phyloP scores from a whole-genome alignment of 768 basidiomycete genomes.

The Nidularia pulvinata region DNA sequence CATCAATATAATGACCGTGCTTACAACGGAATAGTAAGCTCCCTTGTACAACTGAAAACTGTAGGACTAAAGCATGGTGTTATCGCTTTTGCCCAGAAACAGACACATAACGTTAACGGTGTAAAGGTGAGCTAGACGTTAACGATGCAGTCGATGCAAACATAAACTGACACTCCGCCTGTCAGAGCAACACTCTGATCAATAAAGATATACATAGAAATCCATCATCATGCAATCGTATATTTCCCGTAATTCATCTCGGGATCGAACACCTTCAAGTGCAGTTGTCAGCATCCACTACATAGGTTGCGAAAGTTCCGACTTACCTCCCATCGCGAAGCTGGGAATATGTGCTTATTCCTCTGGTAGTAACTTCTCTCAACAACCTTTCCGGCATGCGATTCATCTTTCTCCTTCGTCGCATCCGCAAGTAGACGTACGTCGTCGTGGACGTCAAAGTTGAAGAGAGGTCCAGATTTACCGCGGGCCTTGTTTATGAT shows the following conservation, averaged over 20 bases:
- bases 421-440: conserved; percentile 94
- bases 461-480: conserved; percentile 97
- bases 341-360: conserved; percentile 98
- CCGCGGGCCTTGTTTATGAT: conserved; percentile 98
- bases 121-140: too few species aligned
- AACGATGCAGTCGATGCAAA: too few species aligned
- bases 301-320: too few species aligned
- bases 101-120: too few species aligned
- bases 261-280: conserved; percentile 83
- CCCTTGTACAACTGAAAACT: too few species aligned
- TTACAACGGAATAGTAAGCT: too few species aligned
- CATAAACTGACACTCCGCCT: background rate
- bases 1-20: too few species aligned
- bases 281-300: background rate
- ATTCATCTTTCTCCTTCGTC: conserved; percentile 96
- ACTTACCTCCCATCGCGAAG: conserved; percentile 92
- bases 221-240: conserved; percentile 52
- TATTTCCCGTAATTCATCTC: conserved; percentile 95
- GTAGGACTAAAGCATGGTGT: too few species aligned
- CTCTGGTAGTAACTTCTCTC: conserved; percentile 95
- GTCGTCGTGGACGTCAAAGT: conserved; percentile 99
- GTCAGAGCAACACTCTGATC: background rate
- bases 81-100: too few species aligned
- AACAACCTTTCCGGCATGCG: conserved; percentile 98
- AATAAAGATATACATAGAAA: background rate